Conservation (phyloP, 192 early-diverging fungal genomes). For the Coemansia sp. region DNA sequence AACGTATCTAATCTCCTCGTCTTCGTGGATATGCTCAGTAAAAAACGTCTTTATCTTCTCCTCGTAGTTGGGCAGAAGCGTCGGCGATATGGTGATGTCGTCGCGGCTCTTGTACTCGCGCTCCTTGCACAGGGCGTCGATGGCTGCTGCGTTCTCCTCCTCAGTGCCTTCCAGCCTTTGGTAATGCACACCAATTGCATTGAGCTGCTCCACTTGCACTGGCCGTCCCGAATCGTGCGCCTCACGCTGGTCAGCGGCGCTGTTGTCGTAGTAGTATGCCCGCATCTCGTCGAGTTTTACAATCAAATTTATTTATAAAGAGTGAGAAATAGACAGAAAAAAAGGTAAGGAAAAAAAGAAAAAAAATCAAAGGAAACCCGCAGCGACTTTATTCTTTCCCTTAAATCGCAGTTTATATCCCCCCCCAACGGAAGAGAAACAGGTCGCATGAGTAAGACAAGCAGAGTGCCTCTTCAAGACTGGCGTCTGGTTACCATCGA, state of each 20-base stretch:
- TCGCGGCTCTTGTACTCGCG: slow-evolving; percentile 92
- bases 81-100: slow-evolving; percentile 79
- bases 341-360: background rate
- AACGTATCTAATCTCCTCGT: slow-evolving; percentile 96
- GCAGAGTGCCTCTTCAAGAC: background rate
- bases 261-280: slow-evolving; percentile 76
- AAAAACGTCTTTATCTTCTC: slow-evolving; percentile 92
- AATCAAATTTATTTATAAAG: background rate
- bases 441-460: background rate
- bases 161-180: slow-evolving; percentile 58
- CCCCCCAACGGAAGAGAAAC: background rate
- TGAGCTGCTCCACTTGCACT: slow-evolving; percentile 69
- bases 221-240: slow-evolving; percentile 71
- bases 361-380: background rate
- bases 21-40: slow-evolving; percentile 92
- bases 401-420: too few species aligned
- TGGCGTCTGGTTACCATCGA: background rate
- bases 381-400: too few species aligned
- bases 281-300: slow-evolving; percentile 55
- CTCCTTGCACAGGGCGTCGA: slow-evolving; percentile 71
- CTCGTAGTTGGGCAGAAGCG: slow-evolving; percentile 84
- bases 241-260: slow-evolving; percentile 69
- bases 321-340: slow-evolving; percentile 1
- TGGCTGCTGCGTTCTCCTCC: slow-evolving; percentile 57
- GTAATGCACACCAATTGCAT: slow-evolving; percentile 73